Conservation (phyloP, 331 rosid species). For the Cydonia oblonga region DNA sequence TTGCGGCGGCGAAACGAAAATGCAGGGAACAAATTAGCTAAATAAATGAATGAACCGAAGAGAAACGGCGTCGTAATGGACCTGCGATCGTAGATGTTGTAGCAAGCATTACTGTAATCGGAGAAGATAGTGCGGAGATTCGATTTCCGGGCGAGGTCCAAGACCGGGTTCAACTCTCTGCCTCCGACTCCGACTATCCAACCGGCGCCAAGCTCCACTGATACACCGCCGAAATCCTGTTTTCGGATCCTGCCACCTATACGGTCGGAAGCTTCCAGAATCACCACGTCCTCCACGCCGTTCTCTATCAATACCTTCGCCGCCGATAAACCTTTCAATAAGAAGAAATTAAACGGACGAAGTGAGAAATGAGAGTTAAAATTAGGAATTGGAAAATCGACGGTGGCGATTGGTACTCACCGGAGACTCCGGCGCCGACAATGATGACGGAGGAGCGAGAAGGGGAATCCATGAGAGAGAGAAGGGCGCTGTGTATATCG, state of each 20-base stretch:
- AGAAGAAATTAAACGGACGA: neutral
- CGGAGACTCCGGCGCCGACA: conserved; percentile 90
- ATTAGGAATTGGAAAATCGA: neutral
- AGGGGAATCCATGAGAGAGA: conserved; percentile 50
- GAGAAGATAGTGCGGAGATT: conserved; percentile 77
- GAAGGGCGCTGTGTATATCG: neutral
- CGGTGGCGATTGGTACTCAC: conserved; percentile 21
- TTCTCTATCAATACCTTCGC: conserved; percentile 68
- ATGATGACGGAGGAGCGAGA: conserved; percentile 66
- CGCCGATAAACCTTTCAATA: conserved; percentile 51
- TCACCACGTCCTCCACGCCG: conserved; percentile 60
- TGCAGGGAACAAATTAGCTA: neutral
- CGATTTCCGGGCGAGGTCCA: conserved; percentile 69
- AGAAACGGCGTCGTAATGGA: neutral
- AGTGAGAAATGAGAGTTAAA: neutral
- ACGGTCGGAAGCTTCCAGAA: conserved; percentile 83
- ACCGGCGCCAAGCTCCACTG: conserved; percentile 97
- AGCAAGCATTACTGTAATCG: conserved; percentile 88
- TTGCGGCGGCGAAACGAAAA: neutral
- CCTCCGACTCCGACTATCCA: conserved; percentile 99
- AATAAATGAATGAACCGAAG: neutral
- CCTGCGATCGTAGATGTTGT: conserved; percentile 86
- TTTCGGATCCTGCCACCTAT: conserved; percentile 86
- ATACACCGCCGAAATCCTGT: conserved; percentile 61
- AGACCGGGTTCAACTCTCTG: conserved; percentile 57